phyloP scores from a whole-genome alignment of 2,329 filamentous ascomycete species.

The Aspergillus versicolor region DNA sequence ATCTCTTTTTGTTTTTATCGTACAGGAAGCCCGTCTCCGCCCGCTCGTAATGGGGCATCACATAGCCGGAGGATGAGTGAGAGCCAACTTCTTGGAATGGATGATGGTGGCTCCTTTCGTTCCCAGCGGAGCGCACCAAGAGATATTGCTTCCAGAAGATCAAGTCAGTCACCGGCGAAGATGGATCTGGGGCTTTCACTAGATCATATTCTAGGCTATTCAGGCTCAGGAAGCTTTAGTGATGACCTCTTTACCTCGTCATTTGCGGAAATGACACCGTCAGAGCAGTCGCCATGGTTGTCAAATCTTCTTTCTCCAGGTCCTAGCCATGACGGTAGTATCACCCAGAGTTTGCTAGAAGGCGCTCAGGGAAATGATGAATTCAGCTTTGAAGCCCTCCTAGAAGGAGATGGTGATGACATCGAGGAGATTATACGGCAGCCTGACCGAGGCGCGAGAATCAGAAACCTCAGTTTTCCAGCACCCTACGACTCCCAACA shows the following conservation, averaged over 20 bases:
- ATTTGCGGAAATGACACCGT: slow-evolving; percentile 10
- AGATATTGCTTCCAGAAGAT: not conserved
- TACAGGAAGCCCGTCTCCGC: slow-evolving; percentile 11
- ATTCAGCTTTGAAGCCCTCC: slow-evolving; percentile 32
- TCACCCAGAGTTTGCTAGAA: slow-evolving; percentile 10
- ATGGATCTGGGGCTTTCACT: slow-evolving; percentile 9
- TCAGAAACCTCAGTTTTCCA: slow-evolving; percentile 39
- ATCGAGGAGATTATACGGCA: slow-evolving; percentile 57
- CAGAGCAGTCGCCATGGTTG: slow-evolving; percentile 19
- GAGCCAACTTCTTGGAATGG: slow-evolving; percentile 1
- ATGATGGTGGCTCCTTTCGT: not conserved
- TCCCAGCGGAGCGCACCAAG: slow-evolving; percentile 4
- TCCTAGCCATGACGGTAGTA: slow-evolving; percentile 8
- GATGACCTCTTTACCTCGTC: slow-evolving; percentile 14
- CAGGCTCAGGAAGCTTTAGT: slow-evolving; percentile 10
- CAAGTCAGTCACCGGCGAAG: slow-evolving; percentile 4
- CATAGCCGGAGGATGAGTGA: slow-evolving; percentile 1
- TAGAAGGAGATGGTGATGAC: slow-evolving; percentile 46
- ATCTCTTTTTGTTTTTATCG: not conserved
- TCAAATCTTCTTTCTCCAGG: slow-evolving; percentile 13
- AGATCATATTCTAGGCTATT: slow-evolving; percentile 14
- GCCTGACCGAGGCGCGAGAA: slow-evolving; percentile 28
- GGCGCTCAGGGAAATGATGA: slow-evolving; percentile 12
- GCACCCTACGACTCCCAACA: slow-evolving; percentile 39
- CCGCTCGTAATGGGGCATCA: slow-evolving; percentile 6